These are phyloP conservation scores for Boehmeria nivea DNA, from an alignment of 306 rosid species.

Conservation along the genomic window DNA sequence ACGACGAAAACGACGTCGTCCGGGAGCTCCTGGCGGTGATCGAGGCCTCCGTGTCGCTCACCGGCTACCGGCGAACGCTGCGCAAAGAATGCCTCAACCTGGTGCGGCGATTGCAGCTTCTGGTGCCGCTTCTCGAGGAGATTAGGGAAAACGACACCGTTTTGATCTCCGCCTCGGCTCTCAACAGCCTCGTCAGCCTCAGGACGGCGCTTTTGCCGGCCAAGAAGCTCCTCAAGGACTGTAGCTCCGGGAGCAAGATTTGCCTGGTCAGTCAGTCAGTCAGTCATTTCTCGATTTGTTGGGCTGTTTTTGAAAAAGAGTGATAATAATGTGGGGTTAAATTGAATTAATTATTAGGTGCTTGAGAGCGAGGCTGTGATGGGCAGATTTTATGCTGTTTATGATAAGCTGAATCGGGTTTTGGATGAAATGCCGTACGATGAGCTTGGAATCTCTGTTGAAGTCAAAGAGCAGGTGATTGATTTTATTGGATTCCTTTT, in stretches of 20 bases:
- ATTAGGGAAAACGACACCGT: slow-evolving; percentile 41
- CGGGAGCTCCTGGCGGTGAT: slow-evolving; percentile 45
- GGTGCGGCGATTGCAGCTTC: slow-evolving; percentile 61
- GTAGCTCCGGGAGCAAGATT: slow-evolving; percentile 73
- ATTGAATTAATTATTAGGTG: slow-evolving; percentile 31
- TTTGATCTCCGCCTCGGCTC: slow-evolving; percentile 15
- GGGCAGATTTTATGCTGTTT: slow-evolving; percentile 50
- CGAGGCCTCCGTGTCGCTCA: slow-evolving; percentile 39
- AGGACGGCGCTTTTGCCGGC: slow-evolving; percentile 46
- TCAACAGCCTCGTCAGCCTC: slow-evolving; percentile 30
- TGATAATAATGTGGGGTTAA: not conserved
- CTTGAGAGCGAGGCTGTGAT: slow-evolving; percentile 63
- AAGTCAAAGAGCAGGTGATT: slow-evolving; percentile 71
- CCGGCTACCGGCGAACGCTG: slow-evolving; percentile 41
- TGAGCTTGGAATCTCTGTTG: slow-evolving; percentile 64
- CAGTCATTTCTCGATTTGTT: not conserved
- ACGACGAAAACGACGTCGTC: slow-evolving; percentile 23
- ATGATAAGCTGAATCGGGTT: slow-evolving; percentile 52
- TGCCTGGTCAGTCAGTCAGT: slow-evolving; percentile 42
- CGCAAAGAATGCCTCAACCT: slow-evolving; percentile 57
- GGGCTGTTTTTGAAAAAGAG: not conserved
- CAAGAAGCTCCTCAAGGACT: slow-evolving; percentile 52
- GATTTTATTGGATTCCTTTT: not conserved
- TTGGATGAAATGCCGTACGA: slow-evolving; percentile 49
- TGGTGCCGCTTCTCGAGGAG: slow-evolving; percentile 69